Evolutionary conservation across 2,329 filamentous ascomycete genomes (phyloP).

Genomic region (Escovopsis sp.): DNA sequence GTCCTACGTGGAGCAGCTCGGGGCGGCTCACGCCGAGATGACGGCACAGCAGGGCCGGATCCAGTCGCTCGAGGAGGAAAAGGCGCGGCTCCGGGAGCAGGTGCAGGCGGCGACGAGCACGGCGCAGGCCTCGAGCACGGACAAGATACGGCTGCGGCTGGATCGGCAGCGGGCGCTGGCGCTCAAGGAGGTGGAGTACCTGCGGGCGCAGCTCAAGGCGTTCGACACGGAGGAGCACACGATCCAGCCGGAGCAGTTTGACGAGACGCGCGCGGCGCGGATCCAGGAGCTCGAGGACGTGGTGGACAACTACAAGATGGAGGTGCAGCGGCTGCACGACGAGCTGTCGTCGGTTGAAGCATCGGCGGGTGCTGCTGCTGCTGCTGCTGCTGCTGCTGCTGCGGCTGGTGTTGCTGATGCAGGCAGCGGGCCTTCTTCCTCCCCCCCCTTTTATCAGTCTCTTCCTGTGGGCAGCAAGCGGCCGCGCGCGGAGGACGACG

Average conservation of each 20-base stretch:
- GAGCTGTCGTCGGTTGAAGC: constrained; percentile 62
- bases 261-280: constrained; percentile 57
- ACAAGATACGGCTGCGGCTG: constrained; percentile 43
- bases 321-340: constrained; percentile 57
- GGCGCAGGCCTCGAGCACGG: constrained; percentile 3
- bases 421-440: too few relatives aligned
- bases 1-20: constrained; percentile 65
- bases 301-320: constrained; percentile 70
- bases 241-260: constrained; percentile 64
- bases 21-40: constrained; percentile 63
- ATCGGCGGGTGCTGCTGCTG: neutral
- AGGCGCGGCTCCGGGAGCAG: constrained; percentile 46
- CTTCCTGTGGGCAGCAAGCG: constrained; percentile 48
- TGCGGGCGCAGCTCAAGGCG: constrained; percentile 80
- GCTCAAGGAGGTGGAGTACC: constrained; percentile 83
- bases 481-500: constrained; percentile 42
- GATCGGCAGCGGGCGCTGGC: constrained; percentile 78
- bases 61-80: constrained; percentile 55
- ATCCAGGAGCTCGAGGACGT: constrained; percentile 74
- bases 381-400: too few relatives aligned
- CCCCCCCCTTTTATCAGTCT: too few relatives aligned
- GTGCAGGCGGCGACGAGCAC: constrained; percentile 39
- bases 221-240: constrained; percentile 80
- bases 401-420: too few relatives aligned
- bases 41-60: constrained; percentile 63